These are phyloP conservation scores for Eucalyptus regnans DNA, from an alignment of 345 rosid genomes.

Conservation along the genomic window DNA sequence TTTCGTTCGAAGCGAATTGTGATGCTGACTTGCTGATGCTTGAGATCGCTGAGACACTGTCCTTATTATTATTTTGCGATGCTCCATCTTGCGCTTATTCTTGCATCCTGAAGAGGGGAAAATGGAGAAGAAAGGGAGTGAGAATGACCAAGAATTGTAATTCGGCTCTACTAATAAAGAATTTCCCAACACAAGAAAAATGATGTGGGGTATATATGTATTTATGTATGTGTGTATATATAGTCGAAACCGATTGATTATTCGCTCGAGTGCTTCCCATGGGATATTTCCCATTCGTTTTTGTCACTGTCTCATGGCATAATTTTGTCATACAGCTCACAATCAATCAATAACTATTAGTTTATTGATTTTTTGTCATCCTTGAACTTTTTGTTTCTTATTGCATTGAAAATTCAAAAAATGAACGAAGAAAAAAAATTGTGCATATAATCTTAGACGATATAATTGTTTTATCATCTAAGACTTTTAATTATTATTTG, in stretches of 20 bases:
- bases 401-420: too few relatives aligned
- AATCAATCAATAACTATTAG: neutral
- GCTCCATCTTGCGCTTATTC: neutral
- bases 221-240: too few relatives aligned
- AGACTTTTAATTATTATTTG: too few relatives aligned
- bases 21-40: neutral
- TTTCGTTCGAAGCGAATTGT: rapidly evolving
- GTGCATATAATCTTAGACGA: too few relatives aligned
- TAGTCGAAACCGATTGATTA: neutral
- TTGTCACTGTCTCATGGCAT: neutral
- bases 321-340: neutral
- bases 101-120: neutral
- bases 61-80: neutral
- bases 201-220: too few relatives aligned
- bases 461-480: too few relatives aligned
- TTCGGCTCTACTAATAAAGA: neutral
- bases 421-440: too few relatives aligned
- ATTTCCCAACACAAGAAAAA: neutral
- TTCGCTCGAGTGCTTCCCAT: neutral
- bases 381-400: too few relatives aligned
- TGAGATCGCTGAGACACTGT: neutral
- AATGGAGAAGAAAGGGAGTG: neutral
- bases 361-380: neutral
- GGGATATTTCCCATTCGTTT: neutral
- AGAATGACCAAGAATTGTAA: neutral